Conservation (phyloP, 2,329 filamentous ascomycete genomes). For the Calonectria honghensis region DNA sequence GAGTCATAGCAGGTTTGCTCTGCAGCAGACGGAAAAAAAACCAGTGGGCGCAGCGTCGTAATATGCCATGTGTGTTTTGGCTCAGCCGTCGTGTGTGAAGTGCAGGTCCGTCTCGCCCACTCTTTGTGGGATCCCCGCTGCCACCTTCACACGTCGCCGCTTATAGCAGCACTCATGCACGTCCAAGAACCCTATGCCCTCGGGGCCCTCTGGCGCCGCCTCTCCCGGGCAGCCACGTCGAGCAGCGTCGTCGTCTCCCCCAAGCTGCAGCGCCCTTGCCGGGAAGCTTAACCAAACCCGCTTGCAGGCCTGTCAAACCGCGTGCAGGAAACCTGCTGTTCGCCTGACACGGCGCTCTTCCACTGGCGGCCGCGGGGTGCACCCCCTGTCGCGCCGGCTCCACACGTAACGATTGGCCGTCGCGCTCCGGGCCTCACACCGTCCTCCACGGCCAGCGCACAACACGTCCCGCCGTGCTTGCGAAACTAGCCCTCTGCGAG, state of each 20-base stretch:
- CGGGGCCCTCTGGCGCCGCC: conserved; percentile 4
- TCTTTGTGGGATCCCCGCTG: conserved; percentile 13
- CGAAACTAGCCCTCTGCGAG: conserved; percentile 42
- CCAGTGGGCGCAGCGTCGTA: conserved; percentile 5
- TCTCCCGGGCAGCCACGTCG: conserved; percentile 35
- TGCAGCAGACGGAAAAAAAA: neutral
- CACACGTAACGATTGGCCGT: conserved; percentile 40
- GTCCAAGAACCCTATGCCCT: neutral
- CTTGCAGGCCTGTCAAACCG: neutral
- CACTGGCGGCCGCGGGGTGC: conserved; percentile 2
- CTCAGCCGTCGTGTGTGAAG: conserved; percentile 11
- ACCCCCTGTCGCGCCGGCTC: conserved; percentile 21
- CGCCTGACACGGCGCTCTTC: conserved; percentile 15
- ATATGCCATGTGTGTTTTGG: conserved; percentile 16
- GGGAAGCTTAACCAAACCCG: neutral
- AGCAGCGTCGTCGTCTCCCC: neutral
- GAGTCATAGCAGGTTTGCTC: conserved; percentile 10
- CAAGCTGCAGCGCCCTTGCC: neutral
- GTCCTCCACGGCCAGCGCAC: conserved; percentile 32
- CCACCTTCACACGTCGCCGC: conserved; percentile 7
- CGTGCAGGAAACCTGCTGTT: conserved; percentile 9
- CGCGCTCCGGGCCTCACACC: conserved; percentile 35
- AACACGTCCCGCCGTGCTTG: conserved; percentile 24
- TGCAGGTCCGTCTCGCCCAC: conserved; percentile 8
- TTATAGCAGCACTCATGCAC: conserved; percentile 5